Conservation (phyloP, 176 grass and related monocot genomes). For the Carex myosuroides region DNA sequence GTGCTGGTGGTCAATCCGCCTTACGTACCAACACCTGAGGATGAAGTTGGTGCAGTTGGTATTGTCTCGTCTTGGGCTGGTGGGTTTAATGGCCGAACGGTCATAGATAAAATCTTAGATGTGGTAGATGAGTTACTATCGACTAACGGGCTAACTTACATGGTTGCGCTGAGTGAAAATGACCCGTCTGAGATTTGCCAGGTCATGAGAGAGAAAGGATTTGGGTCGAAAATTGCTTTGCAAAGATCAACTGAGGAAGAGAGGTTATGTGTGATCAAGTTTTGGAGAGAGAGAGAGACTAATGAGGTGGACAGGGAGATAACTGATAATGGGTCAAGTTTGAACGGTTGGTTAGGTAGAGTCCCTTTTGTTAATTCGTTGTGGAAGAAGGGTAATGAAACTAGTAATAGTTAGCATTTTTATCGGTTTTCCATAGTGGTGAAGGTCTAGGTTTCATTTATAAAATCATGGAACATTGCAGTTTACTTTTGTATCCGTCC, state of each 20-base stretch:
- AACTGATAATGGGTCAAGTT: not conserved
- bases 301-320: not conserved
- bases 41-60: slow-evolving; percentile 69
- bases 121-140: slow-evolving; percentile 64
- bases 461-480: not conserved
- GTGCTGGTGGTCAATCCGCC: slow-evolving; percentile 89
- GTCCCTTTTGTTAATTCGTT: slow-evolving; percentile 16
- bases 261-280: slow-evolving; percentile 85
- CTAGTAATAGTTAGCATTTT: not conserved
- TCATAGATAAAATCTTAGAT: slow-evolving; percentile 82
- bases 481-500: not conserved
- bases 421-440: not conserved
- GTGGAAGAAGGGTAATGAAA: not conserved
- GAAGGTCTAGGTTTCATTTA: not conserved
- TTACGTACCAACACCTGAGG: slow-evolving; percentile 84
- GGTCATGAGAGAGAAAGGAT: slow-evolving; percentile 76
- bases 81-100: slow-evolving; percentile 66
- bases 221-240: slow-evolving; percentile 62
- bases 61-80: slow-evolving; percentile 94
- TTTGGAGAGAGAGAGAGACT: slow-evolving; percentile 49
- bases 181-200: slow-evolving; percentile 71
- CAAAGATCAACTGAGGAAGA: slow-evolving; percentile 96
- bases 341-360: not conserved
- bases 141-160: slow-evolving; percentile 67
- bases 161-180: slow-evolving; percentile 82